Evolutionary conservation across 495 filamentous ascomycete species (phyloP), one percentile per base, ranked within the genome.

Genomic region (Podospora anserina): DNA sequence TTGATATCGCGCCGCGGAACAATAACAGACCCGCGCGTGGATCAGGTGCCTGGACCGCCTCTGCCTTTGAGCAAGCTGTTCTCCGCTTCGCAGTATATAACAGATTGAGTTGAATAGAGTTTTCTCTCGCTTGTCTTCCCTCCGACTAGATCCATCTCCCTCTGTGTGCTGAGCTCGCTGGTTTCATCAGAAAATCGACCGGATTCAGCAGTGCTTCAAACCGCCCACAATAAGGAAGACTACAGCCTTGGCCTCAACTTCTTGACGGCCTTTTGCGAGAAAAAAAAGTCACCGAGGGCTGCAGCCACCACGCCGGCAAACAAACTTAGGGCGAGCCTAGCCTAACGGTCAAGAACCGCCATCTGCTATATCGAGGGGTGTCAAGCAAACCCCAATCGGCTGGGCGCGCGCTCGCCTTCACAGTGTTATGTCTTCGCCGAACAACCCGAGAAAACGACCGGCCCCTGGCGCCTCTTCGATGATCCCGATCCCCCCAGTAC

Each of bases 401-500:
- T 55, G 44, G 32, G 66, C 74, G 49, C 68, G 77, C 79, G 77
- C 75, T 77, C 65, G 70, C 70, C 70, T 49, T 49, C 56, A 63
- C 61, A 65, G 78, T 69, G 75, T 73, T 75, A 83, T 83, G 81
- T 78, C 84, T 76, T 75, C 78, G 60, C 79, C 83, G 30, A 87
- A 63, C 61, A 63, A 86, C 67, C 72, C 86, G 61, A 85, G 90
- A 79, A 94, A 94, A 80, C 84, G 92, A 77, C 84, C 91, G 68
- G 90, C 91, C 34, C 89, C 91, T 58, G 92, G 91, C 72, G 78
- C 89, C 54, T 83, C 85, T 2, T 88, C 90, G 5, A 82, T 84
- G 61, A 77, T 82, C 23, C 82, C 87, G 28, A 78, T 85, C 59
- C 83, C 83, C 27, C 67, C 81, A 78, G 71, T 77, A 77, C 69